Percentiles rank a stretch among this genome's conserved stretches.
Evolutionary conservation across 306 rosid species (phyloP).

Genomic region (Canavalia ensiformis): DNA sequence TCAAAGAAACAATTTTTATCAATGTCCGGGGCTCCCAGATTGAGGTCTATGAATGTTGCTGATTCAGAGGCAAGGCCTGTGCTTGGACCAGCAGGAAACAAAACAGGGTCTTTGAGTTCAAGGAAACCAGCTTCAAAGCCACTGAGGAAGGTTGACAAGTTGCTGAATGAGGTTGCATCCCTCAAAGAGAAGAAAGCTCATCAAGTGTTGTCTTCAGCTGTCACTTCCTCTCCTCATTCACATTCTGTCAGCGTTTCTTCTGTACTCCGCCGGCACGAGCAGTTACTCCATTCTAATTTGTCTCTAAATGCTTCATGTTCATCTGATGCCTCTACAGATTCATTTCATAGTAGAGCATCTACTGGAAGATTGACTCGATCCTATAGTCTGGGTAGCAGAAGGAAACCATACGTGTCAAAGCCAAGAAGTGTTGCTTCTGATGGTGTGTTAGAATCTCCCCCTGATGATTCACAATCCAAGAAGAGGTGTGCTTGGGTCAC

Average conservation of each 20-base stretch:
- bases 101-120: slow-evolving; percentile 64
- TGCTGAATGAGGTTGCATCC: slow-evolving; percentile 55
- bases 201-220: slow-evolving; percentile 48
- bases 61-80: slow-evolving; percentile 78
- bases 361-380: slow-evolving; percentile 81
- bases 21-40: slow-evolving; percentile 85
- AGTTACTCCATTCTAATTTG: slow-evolving; percentile 71
- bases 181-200: slow-evolving; percentile 67
- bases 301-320: slow-evolving; percentile 87
- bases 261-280: slow-evolving; percentile 78
- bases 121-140: slow-evolving; percentile 68
- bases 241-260: slow-evolving; percentile 63
- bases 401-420: slow-evolving; percentile 67
- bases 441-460: slow-evolving; percentile 68
- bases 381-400: slow-evolving; percentile 65
- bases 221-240: slow-evolving; percentile 61
- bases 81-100: slow-evolving; percentile 82
- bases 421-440: slow-evolving; percentile 85
- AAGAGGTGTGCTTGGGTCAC: slow-evolving; percentile 92
- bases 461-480: slow-evolving; percentile 61
- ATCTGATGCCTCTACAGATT: slow-evolving; percentile 90
- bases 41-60: slow-evolving; percentile 86
- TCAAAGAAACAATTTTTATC: background rate
- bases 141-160: slow-evolving; percentile 67
- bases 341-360: slow-evolving; percentile 82